Percentiles rank a stretch among this genome's conserved stretches.
Conservation (phyloP, 495 filamentous ascomycete genomes). For the Podospora bellae-mahoneyi region DNA sequence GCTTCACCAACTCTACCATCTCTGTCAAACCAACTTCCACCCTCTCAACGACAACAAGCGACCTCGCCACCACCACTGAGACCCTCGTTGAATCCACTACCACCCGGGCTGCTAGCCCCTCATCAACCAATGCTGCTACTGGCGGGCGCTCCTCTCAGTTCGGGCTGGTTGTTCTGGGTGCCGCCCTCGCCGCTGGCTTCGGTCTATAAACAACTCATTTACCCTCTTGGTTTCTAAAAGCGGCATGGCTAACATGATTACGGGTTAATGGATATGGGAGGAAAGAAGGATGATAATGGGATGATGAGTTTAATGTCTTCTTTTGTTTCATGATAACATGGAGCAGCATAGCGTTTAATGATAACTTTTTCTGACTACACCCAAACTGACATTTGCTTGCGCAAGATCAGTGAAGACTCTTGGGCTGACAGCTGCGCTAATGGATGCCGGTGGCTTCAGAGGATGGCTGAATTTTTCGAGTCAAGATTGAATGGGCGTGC, state of each 20-base stretch:
- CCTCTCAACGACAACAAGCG: neutral
- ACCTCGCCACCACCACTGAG: constrained; percentile 1
- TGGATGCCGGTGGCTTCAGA: neutral
- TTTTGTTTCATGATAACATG: neutral
- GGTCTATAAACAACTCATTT: constrained; percentile 1
- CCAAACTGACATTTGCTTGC: neutral
- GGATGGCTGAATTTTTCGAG: neutral
- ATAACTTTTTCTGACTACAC: neutral
- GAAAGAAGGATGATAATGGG: neutral
- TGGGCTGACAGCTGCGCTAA: neutral
- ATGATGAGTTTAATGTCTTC: constrained; percentile 3
- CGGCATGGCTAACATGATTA: neutral
- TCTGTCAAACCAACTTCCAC: neutral
- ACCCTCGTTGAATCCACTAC: neutral
- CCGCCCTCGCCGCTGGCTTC: constrained; percentile 10
- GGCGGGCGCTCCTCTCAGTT: constrained; percentile 7
- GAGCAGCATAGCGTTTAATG: neutral
- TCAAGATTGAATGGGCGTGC: neutral
- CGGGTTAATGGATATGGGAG: neutral
- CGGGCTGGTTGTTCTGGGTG: constrained; percentile 12
- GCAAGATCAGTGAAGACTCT: neutral
- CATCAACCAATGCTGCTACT: constrained; percentile 14
- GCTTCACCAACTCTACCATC: neutral
- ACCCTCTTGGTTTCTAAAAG: neutral
- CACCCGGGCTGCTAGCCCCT: neutral